Percentiles rank a stretch among this genome's conserved stretches.
Conservation (phyloP, 1,284 basidiomycete genomes). For the Rhodofomes roseus region DNA sequence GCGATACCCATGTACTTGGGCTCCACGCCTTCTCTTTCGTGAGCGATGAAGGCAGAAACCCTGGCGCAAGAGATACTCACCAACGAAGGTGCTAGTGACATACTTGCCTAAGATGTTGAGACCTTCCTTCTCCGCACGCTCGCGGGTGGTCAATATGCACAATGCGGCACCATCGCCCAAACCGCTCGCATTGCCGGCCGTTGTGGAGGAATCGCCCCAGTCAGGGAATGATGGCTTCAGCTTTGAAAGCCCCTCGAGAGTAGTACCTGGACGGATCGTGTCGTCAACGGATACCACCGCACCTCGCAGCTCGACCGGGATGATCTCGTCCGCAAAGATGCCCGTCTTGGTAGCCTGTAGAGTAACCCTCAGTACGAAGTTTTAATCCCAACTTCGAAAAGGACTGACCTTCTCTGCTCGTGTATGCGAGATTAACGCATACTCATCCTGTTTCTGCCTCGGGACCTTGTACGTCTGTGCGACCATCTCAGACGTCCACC, state of each 20-base stretch:
- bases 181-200: slow-evolving; percentile 91
- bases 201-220: slow-evolving; percentile 75
- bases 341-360: slow-evolving; percentile 57
- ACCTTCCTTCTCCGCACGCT: slow-evolving; percentile 79
- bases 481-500: slow-evolving; percentile 90
- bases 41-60: neutral
- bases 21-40: slow-evolving; percentile 58
- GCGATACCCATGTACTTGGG: slow-evolving; percentile 86
- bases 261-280: slow-evolving; percentile 79
- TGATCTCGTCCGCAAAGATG: slow-evolving; percentile 76
- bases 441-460: slow-evolving; percentile 77
- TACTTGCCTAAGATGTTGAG: slow-evolving; percentile 90
- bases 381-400: too few relatives aligned
- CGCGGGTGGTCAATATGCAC: slow-evolving; percentile 83
- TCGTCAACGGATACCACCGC: slow-evolving; percentile 67
- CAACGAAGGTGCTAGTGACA: slow-evolving; percentile 77
- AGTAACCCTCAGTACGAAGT: neutral
- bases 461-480: slow-evolving; percentile 73
- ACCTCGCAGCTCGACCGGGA: slow-evolving; percentile 68
- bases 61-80: slow-evolving; percentile 35
- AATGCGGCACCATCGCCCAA: slow-evolving; percentile 94
- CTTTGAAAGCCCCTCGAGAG: slow-evolving; percentile 57
- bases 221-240: slow-evolving; percentile 76
- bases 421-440: slow-evolving; percentile 78
- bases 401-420: slow-evolving; percentile 63